phyloP scores from a whole-genome alignment of 2,329 filamentous ascomycete genomes.

The Zasmidium citrigriseum region DNA sequence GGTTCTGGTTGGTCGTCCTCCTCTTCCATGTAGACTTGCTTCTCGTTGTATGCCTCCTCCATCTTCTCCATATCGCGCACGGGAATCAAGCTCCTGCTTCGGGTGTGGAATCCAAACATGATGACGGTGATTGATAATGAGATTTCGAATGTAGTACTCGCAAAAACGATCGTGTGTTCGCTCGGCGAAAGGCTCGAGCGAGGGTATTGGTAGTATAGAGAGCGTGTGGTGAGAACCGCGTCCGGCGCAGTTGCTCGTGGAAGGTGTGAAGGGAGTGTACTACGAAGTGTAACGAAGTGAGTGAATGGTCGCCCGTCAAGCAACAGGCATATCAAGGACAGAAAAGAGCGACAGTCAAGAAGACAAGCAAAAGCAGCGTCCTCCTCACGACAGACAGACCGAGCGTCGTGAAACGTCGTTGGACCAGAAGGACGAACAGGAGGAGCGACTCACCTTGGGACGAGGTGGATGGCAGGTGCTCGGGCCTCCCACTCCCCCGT shows the following conservation, averaged over 20 bases:
- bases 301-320: conserved; percentile 2
- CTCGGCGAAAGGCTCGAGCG: background rate
- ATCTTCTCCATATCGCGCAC: conserved; percentile 45
- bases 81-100: conserved; percentile 45
- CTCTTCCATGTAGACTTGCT: conserved; percentile 26
- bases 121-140: conserved; percentile 14
- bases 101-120: conserved; percentile 48
- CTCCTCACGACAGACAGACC: background rate
- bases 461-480: background rate
- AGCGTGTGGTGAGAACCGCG: conserved; percentile 11
- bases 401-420: conserved; percentile 1
- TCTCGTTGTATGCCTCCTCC: conserved; percentile 20
- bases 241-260: conserved; percentile 5
- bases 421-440: background rate
- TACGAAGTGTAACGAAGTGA: background rate
- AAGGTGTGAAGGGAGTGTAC: background rate
- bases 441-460: background rate
- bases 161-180: background rate
- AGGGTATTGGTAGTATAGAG: background rate
- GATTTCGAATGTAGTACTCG: background rate
- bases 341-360: conserved; percentile 7
- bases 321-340: background rate
- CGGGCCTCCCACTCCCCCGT: background rate
- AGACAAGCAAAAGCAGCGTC: background rate
- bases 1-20: conserved; percentile 27